A percentile compares a stretch with the other conserved stretches of the same genome.
Conservation (phyloP, 2,329 filamentous ascomycete genomes). For the Rhexocercosporidium sp. region DNA sequence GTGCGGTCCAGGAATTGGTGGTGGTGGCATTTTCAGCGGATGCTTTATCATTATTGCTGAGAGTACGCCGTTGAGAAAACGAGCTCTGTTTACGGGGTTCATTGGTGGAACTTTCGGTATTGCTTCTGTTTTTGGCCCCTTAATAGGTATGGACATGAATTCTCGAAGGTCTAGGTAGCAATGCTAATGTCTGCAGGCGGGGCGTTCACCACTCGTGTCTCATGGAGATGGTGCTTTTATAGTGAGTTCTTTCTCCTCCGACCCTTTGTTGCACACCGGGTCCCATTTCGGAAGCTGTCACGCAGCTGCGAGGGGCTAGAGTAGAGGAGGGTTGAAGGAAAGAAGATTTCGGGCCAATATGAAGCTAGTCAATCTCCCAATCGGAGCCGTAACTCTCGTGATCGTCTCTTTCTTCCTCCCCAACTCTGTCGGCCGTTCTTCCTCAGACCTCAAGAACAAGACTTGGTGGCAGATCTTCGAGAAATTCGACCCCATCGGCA, state of each 20-base stretch:
- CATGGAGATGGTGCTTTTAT: constrained; percentile 45
- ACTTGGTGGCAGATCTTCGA: constrained; percentile 15
- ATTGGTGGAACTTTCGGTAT: constrained; percentile 36
- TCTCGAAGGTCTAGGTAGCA: background rate
- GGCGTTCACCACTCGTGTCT: constrained; percentile 43
- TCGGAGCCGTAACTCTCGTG: constrained; percentile 18
- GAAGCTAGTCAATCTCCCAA: constrained; percentile 42
- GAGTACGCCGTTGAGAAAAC: constrained; percentile 14
- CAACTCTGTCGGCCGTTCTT: background rate
- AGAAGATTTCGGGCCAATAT: background rate
- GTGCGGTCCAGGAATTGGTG: constrained; percentile 5
- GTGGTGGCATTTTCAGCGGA: constrained; percentile 14
- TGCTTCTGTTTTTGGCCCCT: constrained; percentile 37
- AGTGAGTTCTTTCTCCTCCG: constrained; percentile 7
- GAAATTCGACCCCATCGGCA: constrained; percentile 43
- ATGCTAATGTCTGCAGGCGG: constrained; percentile 26
- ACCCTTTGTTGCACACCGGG: too few species aligned
- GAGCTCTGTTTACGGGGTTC: constrained; percentile 20
- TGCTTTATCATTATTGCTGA: constrained; percentile 19
- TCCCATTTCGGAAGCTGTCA: too few species aligned
- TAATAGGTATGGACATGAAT: constrained; percentile 38
- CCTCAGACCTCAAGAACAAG: background rate
- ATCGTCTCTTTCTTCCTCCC: constrained; percentile 16
- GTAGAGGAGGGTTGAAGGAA: background rate
- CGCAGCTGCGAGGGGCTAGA: too few species aligned